Conservation (phyloP, 495 filamentous ascomycete genomes). For the Pseudevernia furfuracea region DNA sequence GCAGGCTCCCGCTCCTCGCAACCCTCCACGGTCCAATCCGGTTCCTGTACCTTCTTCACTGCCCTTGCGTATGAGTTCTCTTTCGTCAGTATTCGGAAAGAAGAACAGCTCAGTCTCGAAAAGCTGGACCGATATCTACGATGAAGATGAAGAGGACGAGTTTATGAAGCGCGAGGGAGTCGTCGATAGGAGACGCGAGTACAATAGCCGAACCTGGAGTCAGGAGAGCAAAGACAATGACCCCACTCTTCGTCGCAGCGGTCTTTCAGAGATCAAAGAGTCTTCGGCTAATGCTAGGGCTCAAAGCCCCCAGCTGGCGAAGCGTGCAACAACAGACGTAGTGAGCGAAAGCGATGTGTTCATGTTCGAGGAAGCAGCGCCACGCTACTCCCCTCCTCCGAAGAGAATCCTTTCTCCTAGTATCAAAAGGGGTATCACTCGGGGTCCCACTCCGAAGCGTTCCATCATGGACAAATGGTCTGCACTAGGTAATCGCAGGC, state of each 20-base stretch:
- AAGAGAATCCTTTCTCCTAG: conserved; percentile 34
- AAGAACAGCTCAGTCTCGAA: conserved; percentile 72
- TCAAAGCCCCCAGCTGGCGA: conserved; percentile 27
- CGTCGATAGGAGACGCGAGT: conserved; percentile 55
- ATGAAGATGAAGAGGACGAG: conserved; percentile 72
- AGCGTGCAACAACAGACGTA: conserved; percentile 43
- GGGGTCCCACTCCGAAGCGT: conserved; percentile 30
- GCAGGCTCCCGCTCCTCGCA: conserved; percentile 33
- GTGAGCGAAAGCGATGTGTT: conserved; percentile 57
- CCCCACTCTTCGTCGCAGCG: conserved; percentile 33
- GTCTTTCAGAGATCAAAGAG: conserved; percentile 32
- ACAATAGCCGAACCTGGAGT: conserved; percentile 75
- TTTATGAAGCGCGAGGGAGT: conserved; percentile 53
- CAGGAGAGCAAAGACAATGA: conserved; percentile 55
- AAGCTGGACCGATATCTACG: conserved; percentile 96
- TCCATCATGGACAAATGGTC: conserved; percentile 74
- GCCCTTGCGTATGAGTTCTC: conserved; percentile 60
- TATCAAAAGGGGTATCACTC: conserved; percentile 23
- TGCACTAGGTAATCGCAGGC: conserved; percentile 69
- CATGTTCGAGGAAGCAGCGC: conserved; percentile 56
- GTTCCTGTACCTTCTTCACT: conserved; percentile 67
- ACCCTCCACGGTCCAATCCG: conserved; percentile 41
- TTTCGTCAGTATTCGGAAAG: conserved; percentile 72
- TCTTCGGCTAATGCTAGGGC: conserved; percentile 19
- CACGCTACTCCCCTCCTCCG: conserved; percentile 46